Conservation (phyloP, 352 stramenopile species). For the Globisporangium abappressorium region DNA sequence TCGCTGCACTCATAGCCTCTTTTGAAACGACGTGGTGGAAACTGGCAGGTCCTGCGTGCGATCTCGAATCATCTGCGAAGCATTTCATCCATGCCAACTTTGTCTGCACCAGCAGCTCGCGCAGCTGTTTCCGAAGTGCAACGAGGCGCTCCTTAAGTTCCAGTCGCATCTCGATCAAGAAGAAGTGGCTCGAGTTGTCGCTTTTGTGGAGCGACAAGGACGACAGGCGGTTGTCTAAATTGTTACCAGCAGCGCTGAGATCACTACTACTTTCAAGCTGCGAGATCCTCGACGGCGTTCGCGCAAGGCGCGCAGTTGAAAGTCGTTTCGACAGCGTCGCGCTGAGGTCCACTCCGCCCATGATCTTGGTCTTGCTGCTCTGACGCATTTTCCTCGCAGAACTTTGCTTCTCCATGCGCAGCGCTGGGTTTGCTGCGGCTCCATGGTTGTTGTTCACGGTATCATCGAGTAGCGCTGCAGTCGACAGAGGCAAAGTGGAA, state of each 20-base stretch:
- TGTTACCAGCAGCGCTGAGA: not conserved
- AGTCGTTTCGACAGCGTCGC: constrained; percentile 5
- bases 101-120: constrained; percentile 38
- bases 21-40: not conserved
- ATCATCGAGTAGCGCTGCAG: not conserved
- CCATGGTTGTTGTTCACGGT: not conserved
- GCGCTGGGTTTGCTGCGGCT: not conserved
- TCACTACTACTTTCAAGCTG: not conserved
- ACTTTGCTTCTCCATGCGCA: constrained; percentile 3
- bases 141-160: constrained; percentile 44
- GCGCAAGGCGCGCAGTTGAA: not conserved
- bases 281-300: not conserved
- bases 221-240: not conserved
- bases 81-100: constrained; percentile 72
- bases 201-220: constrained; percentile 8
- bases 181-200: constrained; percentile 40
- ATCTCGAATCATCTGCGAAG: constrained; percentile 20
- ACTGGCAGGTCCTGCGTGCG: not conserved
- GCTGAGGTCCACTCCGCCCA: not conserved
- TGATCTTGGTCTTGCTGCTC: constrained; percentile 12
- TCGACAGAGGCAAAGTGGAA: not conserved
- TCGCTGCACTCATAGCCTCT: constrained; percentile 11
- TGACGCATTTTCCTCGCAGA: constrained; percentile 1
- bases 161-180: constrained; percentile 58
- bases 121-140: constrained; percentile 36